These are phyloP conservation scores for Saccharomycopsis sp. DNA, from an alignment of 805 yeast genomes.

Conservation along the genomic window DNA sequence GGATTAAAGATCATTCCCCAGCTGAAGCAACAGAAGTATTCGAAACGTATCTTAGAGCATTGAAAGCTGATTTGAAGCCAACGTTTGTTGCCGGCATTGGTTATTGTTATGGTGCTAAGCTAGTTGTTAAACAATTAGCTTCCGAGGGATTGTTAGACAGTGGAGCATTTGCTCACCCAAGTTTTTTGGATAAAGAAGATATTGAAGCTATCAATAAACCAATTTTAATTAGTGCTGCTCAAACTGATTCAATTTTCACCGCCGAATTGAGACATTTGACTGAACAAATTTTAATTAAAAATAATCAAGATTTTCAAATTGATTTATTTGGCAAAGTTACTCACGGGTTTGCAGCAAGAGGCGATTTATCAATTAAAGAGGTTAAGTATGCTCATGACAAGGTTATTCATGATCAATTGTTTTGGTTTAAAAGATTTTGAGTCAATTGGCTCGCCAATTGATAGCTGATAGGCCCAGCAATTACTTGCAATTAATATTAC, in stretches of 20 bases:
- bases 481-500: too few relatives aligned
- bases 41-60: conserved; percentile 37
- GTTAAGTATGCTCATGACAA: conserved; percentile 46
- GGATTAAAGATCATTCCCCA: conserved; percentile 49
- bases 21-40: conserved; percentile 44
- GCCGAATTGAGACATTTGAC: conserved; percentile 56
- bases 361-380: conserved; percentile 50
- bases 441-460: too few relatives aligned
- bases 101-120: conserved; percentile 82
- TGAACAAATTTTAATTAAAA: conserved; percentile 49
- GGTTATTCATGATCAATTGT: conserved; percentile 7
- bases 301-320: conserved; percentile 50
- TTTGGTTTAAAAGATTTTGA: conserved; percentile 1
- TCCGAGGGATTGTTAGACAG: conserved; percentile 39
- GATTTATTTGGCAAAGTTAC: conserved; percentile 53
- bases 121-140: conserved; percentile 35
- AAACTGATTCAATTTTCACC: conserved; percentile 57
- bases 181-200: conserved; percentile 60
- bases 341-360: conserved; percentile 81
- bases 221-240: conserved; percentile 67
- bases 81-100: conserved; percentile 48
- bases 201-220: conserved; percentile 56
- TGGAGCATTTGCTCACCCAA: conserved; percentile 82
- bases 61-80: conserved; percentile 40
- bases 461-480: too few relatives aligned